These are phyloP conservation scores for Heritiera fomes DNA, from an alignment of 345 rosid genomes.

Conservation along the genomic window DNA sequence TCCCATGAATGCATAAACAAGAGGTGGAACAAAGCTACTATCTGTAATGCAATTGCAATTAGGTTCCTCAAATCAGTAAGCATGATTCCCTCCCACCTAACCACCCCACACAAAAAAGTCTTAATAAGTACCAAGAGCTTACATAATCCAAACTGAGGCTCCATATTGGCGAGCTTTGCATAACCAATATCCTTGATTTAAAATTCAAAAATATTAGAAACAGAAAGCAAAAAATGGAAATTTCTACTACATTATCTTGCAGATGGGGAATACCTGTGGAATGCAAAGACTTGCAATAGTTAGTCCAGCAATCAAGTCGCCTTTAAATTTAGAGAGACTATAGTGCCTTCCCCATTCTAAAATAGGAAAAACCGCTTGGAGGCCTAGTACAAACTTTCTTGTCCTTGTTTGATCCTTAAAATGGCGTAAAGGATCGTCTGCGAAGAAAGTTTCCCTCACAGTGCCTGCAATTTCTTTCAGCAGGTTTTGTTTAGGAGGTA, in stretches of 20 bases:
- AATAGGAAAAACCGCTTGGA: slow-evolving; percentile 79
- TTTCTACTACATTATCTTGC: background rate
- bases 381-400: slow-evolving; percentile 55
- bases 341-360: slow-evolving; percentile 67
- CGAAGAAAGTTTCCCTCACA: slow-evolving; percentile 75
- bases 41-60: slow-evolving; percentile 39
- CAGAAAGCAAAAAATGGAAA: background rate
- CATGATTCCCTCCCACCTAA: background rate
- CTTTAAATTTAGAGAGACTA: slow-evolving; percentile 51
- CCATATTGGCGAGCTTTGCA: slow-evolving; percentile 76
- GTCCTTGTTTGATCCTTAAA: slow-evolving; percentile 75
- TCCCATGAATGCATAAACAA: slow-evolving; percentile 91
- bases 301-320: slow-evolving; percentile 82
- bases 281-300: slow-evolving; percentile 97
- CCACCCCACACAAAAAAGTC: background rate
- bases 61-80: background rate
- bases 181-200: slow-evolving; percentile 76
- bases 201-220: slow-evolving; percentile 2
- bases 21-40: slow-evolving; percentile 87
- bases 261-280: slow-evolving; percentile 60
- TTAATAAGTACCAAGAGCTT: slow-evolving; percentile 35
- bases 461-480: slow-evolving; percentile 57
- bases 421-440: slow-evolving; percentile 81
- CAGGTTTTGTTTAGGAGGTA: slow-evolving; percentile 76
- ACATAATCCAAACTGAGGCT: slow-evolving; percentile 81